Percentiles rank a stretch among this genome's conserved stretches.
Evolutionary conservation across 2,329 filamentous ascomycete species (phyloP).

Genomic region (Tricladium varicosporioides): DNA sequence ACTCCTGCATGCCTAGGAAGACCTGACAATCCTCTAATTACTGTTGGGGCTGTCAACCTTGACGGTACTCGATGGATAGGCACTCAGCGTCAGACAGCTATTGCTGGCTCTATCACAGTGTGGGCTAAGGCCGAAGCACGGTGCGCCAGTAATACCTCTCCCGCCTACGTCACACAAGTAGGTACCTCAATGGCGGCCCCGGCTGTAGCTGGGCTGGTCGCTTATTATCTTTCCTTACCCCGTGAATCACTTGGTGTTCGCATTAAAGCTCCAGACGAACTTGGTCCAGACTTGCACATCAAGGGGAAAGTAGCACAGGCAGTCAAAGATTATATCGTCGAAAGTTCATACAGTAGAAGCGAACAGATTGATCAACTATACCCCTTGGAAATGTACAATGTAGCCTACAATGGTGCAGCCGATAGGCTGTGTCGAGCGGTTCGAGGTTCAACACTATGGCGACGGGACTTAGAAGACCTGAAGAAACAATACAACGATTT

Average conservation of each 20-base stretch:
- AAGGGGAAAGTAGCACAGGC: slow-evolving; percentile 1
- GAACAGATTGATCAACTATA: not conserved
- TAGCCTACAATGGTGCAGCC: slow-evolving; percentile 6
- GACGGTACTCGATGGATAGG: not conserved
- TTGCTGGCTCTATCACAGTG: not conserved
- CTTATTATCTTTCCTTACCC: slow-evolving; percentile 2
- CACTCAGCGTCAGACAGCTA: not conserved
- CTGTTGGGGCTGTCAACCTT: slow-evolving; percentile 1
- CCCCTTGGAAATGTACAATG: not conserved
- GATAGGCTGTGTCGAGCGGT: not conserved
- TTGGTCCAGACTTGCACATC: not conserved
- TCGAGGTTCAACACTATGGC: not conserved
- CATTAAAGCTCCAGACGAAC: not conserved
- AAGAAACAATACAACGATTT: not conserved
- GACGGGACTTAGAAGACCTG: not conserved
- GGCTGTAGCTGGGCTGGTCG: slow-evolving; percentile 5
- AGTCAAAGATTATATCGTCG: slow-evolving; percentile 2
- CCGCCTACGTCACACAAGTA: not conserved
- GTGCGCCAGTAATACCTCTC: not conserved
- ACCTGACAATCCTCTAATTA: slow-evolving; percentile 1
- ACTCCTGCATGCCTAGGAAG: slow-evolving; percentile 1
- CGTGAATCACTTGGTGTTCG: not conserved
- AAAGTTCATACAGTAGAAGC: no score
- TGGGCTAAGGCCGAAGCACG: slow-evolving; percentile 2
- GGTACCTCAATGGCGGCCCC: slow-evolving; percentile 6